Conservation (phyloP, 2,329 filamentous ascomycete genomes). For the Colletotrichum viniferum region DNA sequence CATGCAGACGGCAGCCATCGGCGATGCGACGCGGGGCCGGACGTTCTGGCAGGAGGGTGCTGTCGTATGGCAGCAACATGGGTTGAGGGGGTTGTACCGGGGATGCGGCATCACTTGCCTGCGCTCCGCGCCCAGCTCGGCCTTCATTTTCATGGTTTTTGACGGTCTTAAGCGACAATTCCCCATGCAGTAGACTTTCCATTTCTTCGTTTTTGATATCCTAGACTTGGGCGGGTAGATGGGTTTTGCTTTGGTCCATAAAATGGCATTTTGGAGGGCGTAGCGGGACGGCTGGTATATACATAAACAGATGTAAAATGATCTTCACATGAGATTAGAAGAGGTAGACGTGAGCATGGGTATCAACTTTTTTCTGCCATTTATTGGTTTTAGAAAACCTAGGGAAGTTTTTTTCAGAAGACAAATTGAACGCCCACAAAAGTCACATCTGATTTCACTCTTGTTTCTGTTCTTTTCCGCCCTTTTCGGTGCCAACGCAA, state of each 20-base stretch:
- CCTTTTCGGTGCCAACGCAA: background rate
- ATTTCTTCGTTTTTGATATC: conserved; percentile 16
- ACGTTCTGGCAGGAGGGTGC: conserved; percentile 76
- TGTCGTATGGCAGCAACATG: conserved; percentile 81
- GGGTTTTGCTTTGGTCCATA: background rate
- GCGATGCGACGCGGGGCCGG: conserved; percentile 55
- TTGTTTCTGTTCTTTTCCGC: background rate
- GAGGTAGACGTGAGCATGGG: background rate
- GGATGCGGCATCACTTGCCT: conserved; percentile 93
- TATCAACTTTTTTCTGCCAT: background rate
- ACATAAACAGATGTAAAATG: background rate
- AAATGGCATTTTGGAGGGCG: conserved; percentile 10
- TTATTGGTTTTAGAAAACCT: background rate
- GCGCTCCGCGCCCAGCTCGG: conserved; percentile 91
- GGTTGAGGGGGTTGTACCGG: conserved; percentile 84
- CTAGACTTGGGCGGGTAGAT: conserved; percentile 12
- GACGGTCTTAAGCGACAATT: conserved; percentile 80
- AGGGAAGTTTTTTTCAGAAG: background rate
- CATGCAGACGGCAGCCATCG: conserved; percentile 87
- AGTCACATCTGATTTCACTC: background rate
- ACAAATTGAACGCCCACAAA: background rate
- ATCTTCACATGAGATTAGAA: background rate
- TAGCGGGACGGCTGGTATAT: background rate
- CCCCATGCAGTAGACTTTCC: conserved; percentile 43
- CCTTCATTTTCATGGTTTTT: conserved; percentile 96